A percentile compares a stretch with the other conserved stretches of the same genome.
phyloP scores from a whole-genome alignment of 1,139 yeast species.

The Candida gigantensis region DNA sequence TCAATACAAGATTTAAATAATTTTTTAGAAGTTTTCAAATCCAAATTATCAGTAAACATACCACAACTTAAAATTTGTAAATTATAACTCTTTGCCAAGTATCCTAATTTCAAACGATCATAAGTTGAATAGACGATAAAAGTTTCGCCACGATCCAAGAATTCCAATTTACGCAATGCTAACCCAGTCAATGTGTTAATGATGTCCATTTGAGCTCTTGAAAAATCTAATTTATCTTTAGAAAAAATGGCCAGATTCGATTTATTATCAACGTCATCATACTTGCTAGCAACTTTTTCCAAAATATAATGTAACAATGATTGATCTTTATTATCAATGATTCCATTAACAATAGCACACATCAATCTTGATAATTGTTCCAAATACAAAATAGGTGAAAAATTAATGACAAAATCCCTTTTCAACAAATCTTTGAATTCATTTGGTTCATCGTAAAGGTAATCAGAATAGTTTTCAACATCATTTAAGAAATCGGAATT shows the following conservation, averaged over 20 bases:
- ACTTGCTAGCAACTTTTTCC: slow-evolving; percentile 24
- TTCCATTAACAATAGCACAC: slow-evolving; percentile 33
- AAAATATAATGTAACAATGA: slow-evolving; percentile 35
- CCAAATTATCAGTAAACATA: slow-evolving; percentile 41
- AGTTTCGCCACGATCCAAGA: slow-evolving; percentile 47
- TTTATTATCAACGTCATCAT: slow-evolving; percentile 17
- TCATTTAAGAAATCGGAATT: slow-evolving; percentile 43
- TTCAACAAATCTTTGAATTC: slow-evolving; percentile 29
- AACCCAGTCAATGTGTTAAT: slow-evolving; percentile 33
- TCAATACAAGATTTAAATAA: slow-evolving; percentile 42
- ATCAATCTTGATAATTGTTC: slow-evolving; percentile 45
- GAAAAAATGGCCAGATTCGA: slow-evolving; percentile 7
- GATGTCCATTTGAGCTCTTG: slow-evolving; percentile 27
- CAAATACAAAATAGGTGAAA: slow-evolving; percentile 47
- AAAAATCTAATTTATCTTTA: slow-evolving; percentile 23
- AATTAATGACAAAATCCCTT: slow-evolving; percentile 31
- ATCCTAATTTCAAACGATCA: slow-evolving; percentile 41
- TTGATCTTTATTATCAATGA: slow-evolving; percentile 25
- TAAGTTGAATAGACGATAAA: slow-evolving; percentile 46
- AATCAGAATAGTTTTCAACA: slow-evolving; percentile 36
- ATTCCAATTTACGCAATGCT: slow-evolving; percentile 42
- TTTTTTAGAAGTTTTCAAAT: slow-evolving; percentile 31
- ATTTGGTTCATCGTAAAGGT: slow-evolving; percentile 22
- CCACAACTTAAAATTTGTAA: slow-evolving; percentile 48
- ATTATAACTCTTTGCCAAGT: slow-evolving; percentile 40